Evolutionary conservation across 2,329 filamentous ascomycete genomes (phyloP), one percentile per base, ranked within the genome.

Genomic region (Claviceps paspali): DNA sequence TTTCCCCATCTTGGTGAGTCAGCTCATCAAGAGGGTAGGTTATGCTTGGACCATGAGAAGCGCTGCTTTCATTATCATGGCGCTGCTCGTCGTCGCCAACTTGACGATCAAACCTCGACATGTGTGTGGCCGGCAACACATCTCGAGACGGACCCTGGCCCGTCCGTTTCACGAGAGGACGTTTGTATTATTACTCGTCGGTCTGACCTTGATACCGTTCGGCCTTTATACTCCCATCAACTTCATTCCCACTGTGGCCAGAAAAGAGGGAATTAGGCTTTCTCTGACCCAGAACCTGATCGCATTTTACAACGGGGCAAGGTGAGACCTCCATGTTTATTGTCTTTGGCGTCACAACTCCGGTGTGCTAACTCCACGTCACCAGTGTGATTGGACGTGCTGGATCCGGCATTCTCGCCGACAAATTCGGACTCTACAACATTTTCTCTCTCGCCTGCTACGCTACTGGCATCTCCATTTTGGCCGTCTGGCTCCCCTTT

Each of bases 1-100:
- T 19, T 56, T 62, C 35, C 61, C 61, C 19, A 59, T 64, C 41
- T 59, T 63, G 52, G 46, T 62, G 3, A 50, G 40, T 2, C 52
- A 49, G 2, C 44, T 64, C 7, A 60, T 61, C 27, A 43, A 41
- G 0, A 23, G 44, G 4, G 45, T 61, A 4, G 60, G 60, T 1
- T 64, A 55, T n/a, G 49, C 48, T 0, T 64, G 59, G 61, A 42
- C 59, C 2, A 59, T 64, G 49, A 52, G 61, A 15, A 54, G 47
- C 14, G 52, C 48, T 2, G 60, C 50, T 9, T 62, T 65, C 11
- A 38, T 64, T 26, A 53, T 62, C 3, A 44, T 63, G 0, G 45
- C 40, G 35, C 40, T 56, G 14, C 54, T 60, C 2, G 35, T 48
- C 29, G 35, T 62, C 22, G 47, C 57, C 15, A 57, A 54, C 29